These are phyloP conservation scores for Basidiobolus heterosporus DNA, from an alignment of 371 early-diverging fungal genomes.

Conservation along the genomic window DNA sequence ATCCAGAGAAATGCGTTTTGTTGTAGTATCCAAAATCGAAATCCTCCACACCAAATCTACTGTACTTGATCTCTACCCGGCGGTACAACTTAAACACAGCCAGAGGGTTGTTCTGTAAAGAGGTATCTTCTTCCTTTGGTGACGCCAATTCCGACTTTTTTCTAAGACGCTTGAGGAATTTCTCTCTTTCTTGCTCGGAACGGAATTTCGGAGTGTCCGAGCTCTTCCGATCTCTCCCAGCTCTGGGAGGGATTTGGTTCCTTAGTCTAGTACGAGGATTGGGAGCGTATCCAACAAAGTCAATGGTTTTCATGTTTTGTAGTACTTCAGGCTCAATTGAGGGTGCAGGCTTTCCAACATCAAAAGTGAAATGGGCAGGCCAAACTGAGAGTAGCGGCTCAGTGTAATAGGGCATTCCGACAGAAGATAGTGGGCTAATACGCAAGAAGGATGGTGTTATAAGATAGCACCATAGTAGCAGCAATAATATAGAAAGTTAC, in stretches of 20 bases:
- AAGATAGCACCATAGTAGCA: neutral
- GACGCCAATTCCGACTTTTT: conserved; percentile 1
- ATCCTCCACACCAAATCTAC: conserved; percentile 88
- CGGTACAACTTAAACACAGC: conserved; percentile 51
- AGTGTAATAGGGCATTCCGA: conserved; percentile 68
- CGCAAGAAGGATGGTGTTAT: neutral
- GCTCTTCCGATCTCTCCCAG: conserved; percentile 11
- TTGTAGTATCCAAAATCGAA: conserved; percentile 92
- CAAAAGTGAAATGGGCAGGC: conserved; percentile 39
- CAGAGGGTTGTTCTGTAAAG: conserved; percentile 8
- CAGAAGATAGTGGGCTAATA: conserved; percentile 44
- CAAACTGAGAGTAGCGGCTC: conserved; percentile 57
- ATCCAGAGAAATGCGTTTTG: conserved; percentile 61
- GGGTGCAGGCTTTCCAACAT: conserved; percentile 47
- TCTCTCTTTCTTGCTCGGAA: conserved; percentile 64
- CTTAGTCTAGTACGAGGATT: conserved; percentile 58
- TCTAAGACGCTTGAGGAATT: neutral
- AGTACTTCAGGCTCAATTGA: conserved; percentile 55
- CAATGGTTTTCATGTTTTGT: conserved; percentile 64
- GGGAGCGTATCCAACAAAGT: conserved; percentile 81
- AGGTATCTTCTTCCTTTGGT: conserved; percentile 6
- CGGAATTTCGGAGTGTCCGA: conserved; percentile 64
- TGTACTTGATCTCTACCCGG: conserved; percentile 67
- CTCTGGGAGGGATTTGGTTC: conserved; percentile 48
- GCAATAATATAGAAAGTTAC: conserved; percentile 10